phyloP scores from a whole-genome alignment of 805 yeast species.

The Kodamaea fukazawae region DNA sequence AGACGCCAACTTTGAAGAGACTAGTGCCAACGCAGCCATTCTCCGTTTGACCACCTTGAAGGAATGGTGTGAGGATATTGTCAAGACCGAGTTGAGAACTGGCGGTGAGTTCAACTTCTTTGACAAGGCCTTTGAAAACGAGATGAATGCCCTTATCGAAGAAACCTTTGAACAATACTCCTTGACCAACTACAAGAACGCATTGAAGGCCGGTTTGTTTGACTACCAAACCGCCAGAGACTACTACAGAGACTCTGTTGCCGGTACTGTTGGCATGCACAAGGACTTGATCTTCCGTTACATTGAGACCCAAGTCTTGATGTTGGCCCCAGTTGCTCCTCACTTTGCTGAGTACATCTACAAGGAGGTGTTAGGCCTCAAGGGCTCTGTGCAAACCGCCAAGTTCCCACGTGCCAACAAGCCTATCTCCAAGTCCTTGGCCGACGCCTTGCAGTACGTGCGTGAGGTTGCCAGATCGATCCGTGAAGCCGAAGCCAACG shows the following conservation, averaged over 20 bases:
- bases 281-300: constrained; percentile 75
- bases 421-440: constrained; percentile 58
- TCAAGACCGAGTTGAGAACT: constrained; percentile 49
- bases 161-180: constrained; percentile 69
- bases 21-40: constrained; percentile 95
- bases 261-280: constrained; percentile 65
- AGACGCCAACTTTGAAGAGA: constrained; percentile 97
- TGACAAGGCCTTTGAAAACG: constrained; percentile 89
- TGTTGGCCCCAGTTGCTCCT: constrained; percentile 91
- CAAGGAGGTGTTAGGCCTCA: constrained; percentile 72
- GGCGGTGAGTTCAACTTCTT: constrained; percentile 61
- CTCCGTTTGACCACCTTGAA: constrained; percentile 86
- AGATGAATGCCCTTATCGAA: constrained; percentile 79
- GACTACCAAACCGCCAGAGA: constrained; percentile 96
- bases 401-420: constrained; percentile 74
- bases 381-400: constrained; percentile 67
- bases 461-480: constrained; percentile 76
- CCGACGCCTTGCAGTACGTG: constrained; percentile 75
- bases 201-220: constrained; percentile 85
- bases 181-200: constrained; percentile 78
- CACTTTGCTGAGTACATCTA: constrained; percentile 91
- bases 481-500: constrained; percentile 90
- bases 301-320: constrained; percentile 80
- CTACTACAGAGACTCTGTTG: constrained; percentile 82
- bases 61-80: constrained; percentile 90